These are phyloP conservation scores for Rhizophagus sp. DNA, from an alignment of 192 early-diverging fungal species.

Conservation along the genomic window DNA sequence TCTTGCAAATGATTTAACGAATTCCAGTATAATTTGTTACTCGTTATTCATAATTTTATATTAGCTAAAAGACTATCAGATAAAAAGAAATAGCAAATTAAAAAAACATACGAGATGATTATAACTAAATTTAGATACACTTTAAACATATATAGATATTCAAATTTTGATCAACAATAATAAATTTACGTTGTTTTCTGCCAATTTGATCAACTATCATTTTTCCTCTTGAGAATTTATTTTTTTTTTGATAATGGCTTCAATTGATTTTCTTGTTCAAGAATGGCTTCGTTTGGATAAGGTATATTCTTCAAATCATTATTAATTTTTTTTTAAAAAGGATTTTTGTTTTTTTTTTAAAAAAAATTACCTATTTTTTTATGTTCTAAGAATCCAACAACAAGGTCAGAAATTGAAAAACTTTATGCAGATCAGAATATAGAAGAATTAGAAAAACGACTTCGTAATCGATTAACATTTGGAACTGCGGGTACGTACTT, in stretches of 20 bases:
- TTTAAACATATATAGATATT: too few relatives aligned
- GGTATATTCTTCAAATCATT: conserved; percentile 32
- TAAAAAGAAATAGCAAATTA: too few relatives aligned
- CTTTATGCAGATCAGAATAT: conserved; percentile 50
- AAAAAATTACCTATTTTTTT: neutral
- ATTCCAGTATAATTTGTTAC: too few relatives aligned
- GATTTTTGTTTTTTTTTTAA: neutral
- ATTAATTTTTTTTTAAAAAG: neutral
- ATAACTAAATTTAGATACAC: too few relatives aligned
- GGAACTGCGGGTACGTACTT: conserved; percentile 70
- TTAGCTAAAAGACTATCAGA: too few relatives aligned
- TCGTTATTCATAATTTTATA: too few relatives aligned
- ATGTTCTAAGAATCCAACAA: conserved; percentile 57
- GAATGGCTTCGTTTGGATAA: conserved; percentile 61
- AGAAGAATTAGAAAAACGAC: conserved; percentile 54
- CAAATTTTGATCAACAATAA: too few relatives aligned
- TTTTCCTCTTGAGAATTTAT: too few relatives aligned
- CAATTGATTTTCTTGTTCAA: conserved; percentile 41
- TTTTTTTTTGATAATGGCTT: neutral
- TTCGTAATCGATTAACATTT: conserved; percentile 72
- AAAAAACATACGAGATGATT: too few relatives aligned
- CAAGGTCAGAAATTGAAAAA: conserved; percentile 57
- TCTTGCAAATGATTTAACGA: too few relatives aligned
- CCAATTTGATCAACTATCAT: too few relatives aligned
- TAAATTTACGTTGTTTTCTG: too few relatives aligned